Evolutionary conservation across 176 grass and related monocot species (phyloP).

Genomic region (Triticum dicoccoides): DNA sequence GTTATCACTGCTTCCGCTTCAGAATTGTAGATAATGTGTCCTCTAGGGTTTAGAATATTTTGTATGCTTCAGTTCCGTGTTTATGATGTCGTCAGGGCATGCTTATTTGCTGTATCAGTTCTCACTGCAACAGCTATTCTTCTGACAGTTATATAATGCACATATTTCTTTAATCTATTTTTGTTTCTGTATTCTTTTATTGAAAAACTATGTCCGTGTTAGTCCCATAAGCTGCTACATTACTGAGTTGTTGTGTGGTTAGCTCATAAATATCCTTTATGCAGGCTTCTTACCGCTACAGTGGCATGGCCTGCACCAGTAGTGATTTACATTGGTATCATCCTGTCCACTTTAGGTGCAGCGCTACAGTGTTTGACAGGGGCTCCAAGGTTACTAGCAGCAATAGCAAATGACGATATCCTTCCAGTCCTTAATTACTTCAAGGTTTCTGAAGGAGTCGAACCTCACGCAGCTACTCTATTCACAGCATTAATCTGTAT

Average conservation of each 20-base stretch:
- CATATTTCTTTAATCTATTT: background rate
- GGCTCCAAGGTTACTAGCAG: constrained; percentile 86
- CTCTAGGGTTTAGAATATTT: background rate
- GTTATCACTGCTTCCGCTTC: background rate
- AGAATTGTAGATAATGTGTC: background rate
- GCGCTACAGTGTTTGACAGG: constrained; percentile 91
- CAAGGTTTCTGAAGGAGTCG: constrained; percentile 83
- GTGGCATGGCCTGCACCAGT: constrained; percentile 88
- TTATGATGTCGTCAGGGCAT: background rate
- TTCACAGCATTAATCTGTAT: constrained; percentile 94
- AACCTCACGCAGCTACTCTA: constrained; percentile 76
- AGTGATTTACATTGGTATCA: constrained; percentile 91
- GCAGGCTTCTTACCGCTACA: constrained; percentile 92
- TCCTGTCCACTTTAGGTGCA: constrained; percentile 91
- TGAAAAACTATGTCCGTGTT: background rate
- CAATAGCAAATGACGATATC: constrained; percentile 95
- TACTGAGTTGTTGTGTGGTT: background rate
- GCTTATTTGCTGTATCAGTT: no score
- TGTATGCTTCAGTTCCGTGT: background rate
- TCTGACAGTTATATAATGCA: background rate
- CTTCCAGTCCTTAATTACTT: constrained; percentile 93
- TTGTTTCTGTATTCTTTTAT: background rate
- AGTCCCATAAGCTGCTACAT: background rate
- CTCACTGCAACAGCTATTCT: background rate
- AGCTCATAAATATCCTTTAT: constrained; percentile 26